Base-by-base conservation (phyloP, 345 rosid genomes). In the Gossypioides kirkii region DNA sequence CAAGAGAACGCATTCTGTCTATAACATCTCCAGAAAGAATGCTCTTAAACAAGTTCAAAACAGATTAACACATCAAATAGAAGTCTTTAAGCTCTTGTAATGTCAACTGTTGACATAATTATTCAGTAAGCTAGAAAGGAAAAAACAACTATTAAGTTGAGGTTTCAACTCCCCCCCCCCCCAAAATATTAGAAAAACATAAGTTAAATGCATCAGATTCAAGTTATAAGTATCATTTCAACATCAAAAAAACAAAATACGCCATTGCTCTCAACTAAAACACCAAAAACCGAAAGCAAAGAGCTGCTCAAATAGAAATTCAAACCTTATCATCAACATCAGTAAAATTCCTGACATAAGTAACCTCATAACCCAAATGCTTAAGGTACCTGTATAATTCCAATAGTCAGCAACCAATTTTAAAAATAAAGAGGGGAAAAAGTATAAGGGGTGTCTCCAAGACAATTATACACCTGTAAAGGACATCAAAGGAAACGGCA, bases 311-410 rank as follows among this genome's bases (percentile, higher is more conserved):
- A 46, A 16, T 43, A 2, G 61, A 66, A 61, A 38, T 46, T 42
- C 84, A 72, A 38, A 88, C 98, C 97, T 94, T 94, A 72, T 92
- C 98, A 83, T 94, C 97, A 47, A 94, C 88, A 74, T 94, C 97
- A 1, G 98, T 94, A 77, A 94, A 92, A 80, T 94, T 94, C 56
- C 98, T 71, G 3, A 90, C 92, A 76, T 83, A 90, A 32, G 74
- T 88, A 74, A 92, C 90, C 69, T 92, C 97, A 82, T 84, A 90
- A 61, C 87, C 89, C 77, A 90, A 74, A 75, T 90, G 84, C 4
- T 66, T 71, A 1, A 94, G 84, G 77, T 89, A 92, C 82, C 97
- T 94, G 87, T 84, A 87, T 12, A 65, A 52, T 45, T n/a, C 43
- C 81, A 82, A 54, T 66, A 43, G 17, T 43, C 12, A 65, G 26